phyloP scores from a whole-genome alignment of 768 basidiomycete genomes.

The Dentipellis fragilis region DNA sequence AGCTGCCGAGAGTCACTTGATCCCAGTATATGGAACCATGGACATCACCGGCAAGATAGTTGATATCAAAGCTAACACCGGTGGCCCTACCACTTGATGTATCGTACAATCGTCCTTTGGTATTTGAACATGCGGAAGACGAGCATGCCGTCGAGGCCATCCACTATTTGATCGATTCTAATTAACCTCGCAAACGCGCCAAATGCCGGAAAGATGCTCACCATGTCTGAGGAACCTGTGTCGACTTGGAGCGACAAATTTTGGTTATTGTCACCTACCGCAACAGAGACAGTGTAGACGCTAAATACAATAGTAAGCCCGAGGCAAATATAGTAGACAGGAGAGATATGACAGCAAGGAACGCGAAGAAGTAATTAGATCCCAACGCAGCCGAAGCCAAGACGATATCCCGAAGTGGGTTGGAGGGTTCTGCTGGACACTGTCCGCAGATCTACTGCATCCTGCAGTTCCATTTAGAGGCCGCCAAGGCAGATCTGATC shows the following conservation, averaged over 20 bases:
- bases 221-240: slow-evolving; percentile 75
- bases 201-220: slow-evolving; percentile 23
- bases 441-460: too few species aligned
- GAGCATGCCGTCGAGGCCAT: slow-evolving; percentile 59
- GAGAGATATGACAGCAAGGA: too few species aligned
- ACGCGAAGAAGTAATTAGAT: background rate
- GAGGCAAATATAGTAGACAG: too few species aligned
- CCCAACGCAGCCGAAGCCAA: too few species aligned
- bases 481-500: too few species aligned
- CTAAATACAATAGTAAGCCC: slow-evolving; percentile 25
- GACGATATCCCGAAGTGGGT: too few species aligned
- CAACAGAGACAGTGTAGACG: slow-evolving; percentile 53
- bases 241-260: slow-evolving; percentile 63
- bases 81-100: slow-evolving; percentile 38
- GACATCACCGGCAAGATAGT: slow-evolving; percentile 51
- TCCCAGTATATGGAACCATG: slow-evolving; percentile 67
- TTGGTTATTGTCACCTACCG: slow-evolving; percentile 38
- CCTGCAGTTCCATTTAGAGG: too few species aligned
- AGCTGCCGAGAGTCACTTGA: slow-evolving; percentile 48
- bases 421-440: too few species aligned
- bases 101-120: slow-evolving; percentile 44
- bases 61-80: slow-evolving; percentile 33
- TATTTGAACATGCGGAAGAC: slow-evolving; percentile 38
- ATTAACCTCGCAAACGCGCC: background rate
- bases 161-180: slow-evolving; percentile 39